These are phyloP conservation scores for Psilocybe cyanescens DNA, from an alignment of 768 basidiomycete species.

Conservation along the genomic window DNA sequence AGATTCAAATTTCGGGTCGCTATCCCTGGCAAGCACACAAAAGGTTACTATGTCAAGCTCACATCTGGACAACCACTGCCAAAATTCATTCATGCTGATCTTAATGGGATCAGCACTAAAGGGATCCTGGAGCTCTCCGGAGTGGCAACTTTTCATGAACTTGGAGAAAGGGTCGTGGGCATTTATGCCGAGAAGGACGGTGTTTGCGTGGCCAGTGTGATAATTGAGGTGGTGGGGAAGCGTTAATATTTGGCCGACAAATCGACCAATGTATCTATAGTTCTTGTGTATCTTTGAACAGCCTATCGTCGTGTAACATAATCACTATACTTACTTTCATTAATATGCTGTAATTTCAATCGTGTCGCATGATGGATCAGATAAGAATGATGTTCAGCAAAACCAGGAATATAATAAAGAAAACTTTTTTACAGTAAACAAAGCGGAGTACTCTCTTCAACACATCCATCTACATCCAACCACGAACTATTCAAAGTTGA, in stretches of 20 bases:
- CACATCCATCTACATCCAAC: constrained; percentile 11
- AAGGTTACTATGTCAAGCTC: constrained; percentile 50
- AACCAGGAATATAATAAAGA: constrained; percentile 20
- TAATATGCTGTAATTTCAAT: constrained; percentile 16
- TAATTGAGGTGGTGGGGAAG: constrained; percentile 56
- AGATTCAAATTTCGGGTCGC: constrained; percentile 62
- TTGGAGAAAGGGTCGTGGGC: constrained; percentile 59
- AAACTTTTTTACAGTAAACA: constrained; percentile 26
- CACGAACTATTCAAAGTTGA: constrained; percentile 2
- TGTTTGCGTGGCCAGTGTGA: constrained; percentile 55
- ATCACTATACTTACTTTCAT: constrained; percentile 26
- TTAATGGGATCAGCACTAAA: constrained; percentile 45
- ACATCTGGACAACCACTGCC: constrained; percentile 58
- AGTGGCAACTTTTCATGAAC: constrained; percentile 48
- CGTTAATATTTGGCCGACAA: constrained; percentile 17
- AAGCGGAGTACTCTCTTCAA: constrained; percentile 12
- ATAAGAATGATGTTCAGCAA: constrained; percentile 16
- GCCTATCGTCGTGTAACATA: constrained; percentile 23
- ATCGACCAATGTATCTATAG: constrained; percentile 18
- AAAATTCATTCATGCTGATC: constrained; percentile 56
- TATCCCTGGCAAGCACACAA: constrained; percentile 34
- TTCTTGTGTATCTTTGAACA: constrained; percentile 19
- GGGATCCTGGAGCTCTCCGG: constrained; percentile 63
- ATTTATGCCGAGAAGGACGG: constrained; percentile 55
- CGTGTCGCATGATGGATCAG: constrained; percentile 10